A percentile compares a stretch with the other conserved stretches of the same genome.
Evolutionary conservation across 148 eudicot species (phyloP).

Genomic region (Vaccinium corymbosum): DNA sequence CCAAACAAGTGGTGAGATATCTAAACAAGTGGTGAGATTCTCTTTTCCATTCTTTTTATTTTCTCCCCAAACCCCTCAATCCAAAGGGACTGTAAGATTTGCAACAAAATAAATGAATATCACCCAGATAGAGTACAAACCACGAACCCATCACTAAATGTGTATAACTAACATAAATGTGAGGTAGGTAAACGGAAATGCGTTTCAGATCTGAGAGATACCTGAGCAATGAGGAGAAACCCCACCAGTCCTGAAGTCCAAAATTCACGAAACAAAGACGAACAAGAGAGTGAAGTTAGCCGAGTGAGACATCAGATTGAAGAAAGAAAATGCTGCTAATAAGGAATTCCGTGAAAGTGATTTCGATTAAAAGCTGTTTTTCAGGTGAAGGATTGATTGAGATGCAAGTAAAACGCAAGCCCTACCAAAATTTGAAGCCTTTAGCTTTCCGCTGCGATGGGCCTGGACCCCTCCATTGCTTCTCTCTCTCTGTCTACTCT

Average conservation of each 20-base stretch:
- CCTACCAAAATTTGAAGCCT: conserved; percentile 15
- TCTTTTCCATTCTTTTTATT: too few relatives aligned
- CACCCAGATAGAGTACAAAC: too few relatives aligned
- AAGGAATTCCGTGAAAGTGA: not conserved
- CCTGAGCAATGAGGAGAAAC: conserved; percentile 16
- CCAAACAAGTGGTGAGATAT: too few relatives aligned
- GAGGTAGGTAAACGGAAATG: conserved; percentile 14
- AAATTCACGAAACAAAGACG: conserved; percentile 1
- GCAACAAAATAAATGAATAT: not conserved
- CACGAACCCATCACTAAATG: not conserved
- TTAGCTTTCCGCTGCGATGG: not conserved
- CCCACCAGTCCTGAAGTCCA: conserved; percentile 18
- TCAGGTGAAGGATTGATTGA: conserved; percentile 27
- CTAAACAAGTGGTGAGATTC: too few relatives aligned
- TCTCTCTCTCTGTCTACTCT: conserved; percentile 5
- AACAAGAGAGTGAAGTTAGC: not conserved
- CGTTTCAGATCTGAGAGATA: conserved; percentile 35
- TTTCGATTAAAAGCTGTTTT: not conserved
- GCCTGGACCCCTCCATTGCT: conserved; percentile 14
- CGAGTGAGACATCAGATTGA: conserved; percentile 11
- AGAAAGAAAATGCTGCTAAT: not conserved
- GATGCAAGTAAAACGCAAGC: conserved; percentile 22
- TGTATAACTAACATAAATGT: too few relatives aligned
- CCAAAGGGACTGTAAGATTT: not conserved
- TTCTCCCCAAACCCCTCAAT: too few relatives aligned